phyloP scores from a whole-genome alignment of 225 moss, liverwort and hornwort genomes.

The Marchantia polymorpha region DNA sequence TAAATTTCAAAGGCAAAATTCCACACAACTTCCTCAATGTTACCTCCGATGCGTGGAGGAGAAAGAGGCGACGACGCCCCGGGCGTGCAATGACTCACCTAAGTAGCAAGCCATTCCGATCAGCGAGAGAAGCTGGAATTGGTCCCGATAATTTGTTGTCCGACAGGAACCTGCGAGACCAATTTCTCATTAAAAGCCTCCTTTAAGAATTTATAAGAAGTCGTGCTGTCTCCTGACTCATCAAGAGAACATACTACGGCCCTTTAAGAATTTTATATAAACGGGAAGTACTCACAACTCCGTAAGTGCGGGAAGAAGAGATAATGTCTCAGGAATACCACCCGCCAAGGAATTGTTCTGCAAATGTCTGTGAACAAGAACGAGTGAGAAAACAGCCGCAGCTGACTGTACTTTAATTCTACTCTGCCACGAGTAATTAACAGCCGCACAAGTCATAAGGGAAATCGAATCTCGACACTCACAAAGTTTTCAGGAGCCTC shows the following conservation, averaged over 20 bases:
- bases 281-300: conserved; percentile 28
- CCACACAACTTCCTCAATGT: too few species aligned
- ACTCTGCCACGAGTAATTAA: too few species aligned
- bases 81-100: conserved; percentile 9
- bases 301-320: conserved; percentile 40
- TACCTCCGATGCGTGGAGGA: too few species aligned
- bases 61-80: too few species aligned
- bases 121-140: conserved; percentile 30
- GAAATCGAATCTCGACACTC: conserved; percentile 20
- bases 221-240: neutral
- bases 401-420: too few species aligned
- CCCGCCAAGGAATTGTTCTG: conserved; percentile 72
- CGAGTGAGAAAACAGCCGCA: neutral
- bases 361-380: conserved; percentile 46
- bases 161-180: conserved; percentile 19
- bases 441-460: too few species aligned
- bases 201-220: too few species aligned
- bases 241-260: neutral
- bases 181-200: neutral
- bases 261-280: neutral
- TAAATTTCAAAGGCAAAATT: too few species aligned
- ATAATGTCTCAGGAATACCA: conserved; percentile 54
- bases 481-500: conserved; percentile 55
- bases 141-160: conserved; percentile 28
- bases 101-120: conserved; percentile 23